Evolutionary conservation across 192 early-diverging fungal genomes (phyloP).

Genomic region (Allomyces macrogynus): DNA sequence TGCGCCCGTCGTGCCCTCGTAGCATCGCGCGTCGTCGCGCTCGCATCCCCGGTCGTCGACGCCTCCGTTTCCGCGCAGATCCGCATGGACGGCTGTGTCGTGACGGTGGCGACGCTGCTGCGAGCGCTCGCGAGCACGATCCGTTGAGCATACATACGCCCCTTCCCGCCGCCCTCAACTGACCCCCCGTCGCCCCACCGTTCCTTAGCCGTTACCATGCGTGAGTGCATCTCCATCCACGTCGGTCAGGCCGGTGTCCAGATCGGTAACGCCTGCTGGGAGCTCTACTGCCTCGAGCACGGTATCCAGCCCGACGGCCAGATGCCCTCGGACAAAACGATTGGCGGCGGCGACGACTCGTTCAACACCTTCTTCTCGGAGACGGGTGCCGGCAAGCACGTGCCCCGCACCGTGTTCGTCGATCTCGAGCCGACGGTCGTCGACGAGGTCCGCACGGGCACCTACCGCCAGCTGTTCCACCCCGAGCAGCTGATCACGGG

Average conservation of each 20-base stretch:
- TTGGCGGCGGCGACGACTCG: conserved; percentile 59
- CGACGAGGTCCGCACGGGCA: conserved; percentile 95
- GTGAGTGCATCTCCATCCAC: conserved; percentile 58
- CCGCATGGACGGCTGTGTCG: no score
- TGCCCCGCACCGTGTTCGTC: conserved; percentile 97
- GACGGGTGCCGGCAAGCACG: conserved; percentile 97
- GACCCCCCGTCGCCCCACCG: no score
- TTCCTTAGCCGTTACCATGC: conserved; percentile 17
- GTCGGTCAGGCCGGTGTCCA: conserved; percentile 63
- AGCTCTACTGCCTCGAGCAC: conserved; percentile 76
- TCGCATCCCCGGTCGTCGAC: no score
- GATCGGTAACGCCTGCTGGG: conserved; percentile 74
- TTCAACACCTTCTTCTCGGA: conserved; percentile 99
- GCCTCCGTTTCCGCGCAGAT: no score
- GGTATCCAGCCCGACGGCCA: conserved; percentile 90
- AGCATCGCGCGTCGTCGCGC: no score
- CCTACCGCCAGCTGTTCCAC: conserved; percentile 86
- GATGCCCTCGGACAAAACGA: conserved; percentile 61
- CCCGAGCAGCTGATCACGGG: conserved; percentile 97
- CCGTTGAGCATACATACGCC: no score
- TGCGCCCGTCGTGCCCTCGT: background rate
- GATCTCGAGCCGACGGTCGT: conserved; percentile 91
- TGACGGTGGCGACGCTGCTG: no score
- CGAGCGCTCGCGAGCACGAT: no score
- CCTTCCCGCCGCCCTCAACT: no score